These are phyloP conservation scores for Morella rubra DNA, from an alignment of 306 rosid species.

Conservation along the genomic window DNA sequence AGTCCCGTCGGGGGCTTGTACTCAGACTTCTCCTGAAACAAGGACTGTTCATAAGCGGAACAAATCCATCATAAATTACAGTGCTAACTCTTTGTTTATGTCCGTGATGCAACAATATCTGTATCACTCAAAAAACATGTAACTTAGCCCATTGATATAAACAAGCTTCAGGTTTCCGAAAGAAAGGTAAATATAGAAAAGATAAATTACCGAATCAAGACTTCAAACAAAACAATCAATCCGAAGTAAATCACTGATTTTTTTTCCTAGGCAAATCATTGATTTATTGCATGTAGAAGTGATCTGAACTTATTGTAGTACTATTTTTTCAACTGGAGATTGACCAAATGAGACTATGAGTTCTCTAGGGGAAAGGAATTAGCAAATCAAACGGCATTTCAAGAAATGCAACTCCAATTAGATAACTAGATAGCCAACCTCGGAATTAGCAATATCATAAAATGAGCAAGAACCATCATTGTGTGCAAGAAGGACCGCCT, in stretches of 20 bases:
- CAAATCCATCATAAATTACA: background rate
- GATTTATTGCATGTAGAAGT: background rate
- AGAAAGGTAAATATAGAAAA: background rate
- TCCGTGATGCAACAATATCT: slow-evolving; percentile 1
- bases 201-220: slow-evolving; percentile 9
- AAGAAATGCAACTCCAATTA: background rate
- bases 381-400: background rate
- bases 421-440: slow-evolving; percentile 51
- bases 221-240: background rate
- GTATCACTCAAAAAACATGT: background rate
- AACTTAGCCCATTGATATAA: background rate
- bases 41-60: slow-evolving; percentile 18
- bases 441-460: slow-evolving; percentile 76
- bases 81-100: background rate
- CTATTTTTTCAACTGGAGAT: background rate
- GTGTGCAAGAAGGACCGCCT: slow-evolving; percentile 86
- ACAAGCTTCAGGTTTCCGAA: slow-evolving; percentile 1
- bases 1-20: slow-evolving; percentile 69
- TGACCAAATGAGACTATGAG: background rate
- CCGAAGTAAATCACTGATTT: background rate
- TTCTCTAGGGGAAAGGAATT: background rate
- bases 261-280: background rate
- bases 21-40: slow-evolving; percentile 70
- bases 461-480: slow-evolving; percentile 83
- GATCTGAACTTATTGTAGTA: background rate